A percentile compares a stretch with the other conserved stretches of the same genome.
These are phyloP conservation scores for Xylaria sp. DNA, from an alignment of 495 filamentous ascomycete species.

Conservation along the genomic window DNA sequence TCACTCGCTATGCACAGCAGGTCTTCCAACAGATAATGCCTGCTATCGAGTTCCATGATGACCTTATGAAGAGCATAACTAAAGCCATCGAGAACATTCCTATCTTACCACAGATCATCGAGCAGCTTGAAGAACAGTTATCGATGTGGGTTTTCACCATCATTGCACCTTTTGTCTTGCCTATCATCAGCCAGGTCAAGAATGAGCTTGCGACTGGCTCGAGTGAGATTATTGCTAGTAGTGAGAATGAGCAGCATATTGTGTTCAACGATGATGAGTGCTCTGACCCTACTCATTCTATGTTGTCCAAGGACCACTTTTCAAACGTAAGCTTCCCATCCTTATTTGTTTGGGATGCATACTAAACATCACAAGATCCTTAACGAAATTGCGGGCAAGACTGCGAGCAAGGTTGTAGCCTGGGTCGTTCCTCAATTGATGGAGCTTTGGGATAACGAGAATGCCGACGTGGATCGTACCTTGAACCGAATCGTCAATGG, in stretches of 20 bases:
- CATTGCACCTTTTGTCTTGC: conserved; percentile 83
- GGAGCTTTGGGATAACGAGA: conserved; percentile 81
- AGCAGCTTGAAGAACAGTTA: conserved; percentile 79
- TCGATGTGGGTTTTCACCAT: conserved; percentile 86
- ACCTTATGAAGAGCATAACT: conserved; percentile 79
- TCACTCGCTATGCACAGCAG: conserved; percentile 69
- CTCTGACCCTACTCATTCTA: conserved; percentile 89
- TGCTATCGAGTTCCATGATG: conserved; percentile 85
- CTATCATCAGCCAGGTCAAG: conserved; percentile 85
- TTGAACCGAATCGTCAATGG: conserved; percentile 78
- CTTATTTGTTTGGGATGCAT: conserved; percentile 21
- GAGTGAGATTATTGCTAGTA: conserved; percentile 83
- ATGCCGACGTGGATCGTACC: conserved; percentile 67
- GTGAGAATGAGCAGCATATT: conserved; percentile 77
- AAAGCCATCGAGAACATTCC: conserved; percentile 81
- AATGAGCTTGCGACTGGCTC: conserved; percentile 82
- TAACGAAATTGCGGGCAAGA: conserved; percentile 85
- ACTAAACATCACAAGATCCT: conserved; percentile 62
- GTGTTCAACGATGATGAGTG: conserved; percentile 81
- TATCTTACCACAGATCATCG: conserved; percentile 76
- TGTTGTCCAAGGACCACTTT: conserved; percentile 95
- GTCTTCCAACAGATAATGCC: conserved; percentile 80
- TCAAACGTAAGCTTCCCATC: conserved; percentile 59
- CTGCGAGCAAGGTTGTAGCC: conserved; percentile 76
- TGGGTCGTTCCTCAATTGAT: conserved; percentile 90